Evolutionary conservation across 2,329 filamentous ascomycete genomes (phyloP).

Genomic region (Emmonsia crescens): DNA sequence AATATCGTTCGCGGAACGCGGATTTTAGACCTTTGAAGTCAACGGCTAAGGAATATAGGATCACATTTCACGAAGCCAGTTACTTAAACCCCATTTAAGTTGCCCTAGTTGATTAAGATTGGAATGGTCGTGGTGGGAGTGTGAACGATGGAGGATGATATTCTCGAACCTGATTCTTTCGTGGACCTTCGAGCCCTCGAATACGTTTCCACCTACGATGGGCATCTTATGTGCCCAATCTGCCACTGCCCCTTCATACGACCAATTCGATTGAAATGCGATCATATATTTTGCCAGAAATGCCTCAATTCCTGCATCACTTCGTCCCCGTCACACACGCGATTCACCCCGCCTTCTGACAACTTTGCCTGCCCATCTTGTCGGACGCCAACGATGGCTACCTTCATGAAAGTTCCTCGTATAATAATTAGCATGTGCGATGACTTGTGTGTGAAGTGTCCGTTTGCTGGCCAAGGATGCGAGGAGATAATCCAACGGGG

Average conservation of each 20-base stretch:
- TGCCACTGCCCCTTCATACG: conserved; percentile 52
- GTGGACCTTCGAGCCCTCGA: conserved; percentile 50
- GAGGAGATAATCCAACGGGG: conserved; percentile 42
- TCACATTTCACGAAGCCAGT: too few relatives aligned
- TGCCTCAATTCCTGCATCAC: conserved; percentile 44
- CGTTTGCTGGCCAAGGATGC: conserved; percentile 46
- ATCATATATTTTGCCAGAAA: conserved; percentile 53
- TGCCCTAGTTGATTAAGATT: too few relatives aligned
- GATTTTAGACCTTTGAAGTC: too few relatives aligned
- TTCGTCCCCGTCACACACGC: conserved; percentile 16
- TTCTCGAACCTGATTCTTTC: conserved; percentile 5
- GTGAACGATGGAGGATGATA: not conserved
- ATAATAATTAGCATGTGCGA: conserved; percentile 52
- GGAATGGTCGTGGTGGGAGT: not conserved
- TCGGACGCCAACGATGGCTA: conserved; percentile 34
- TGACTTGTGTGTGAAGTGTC: conserved; percentile 50
- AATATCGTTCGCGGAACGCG: too few relatives aligned
- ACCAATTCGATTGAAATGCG: conserved; percentile 48
- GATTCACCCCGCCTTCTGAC: conserved; percentile 12
- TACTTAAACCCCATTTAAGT: too few relatives aligned
- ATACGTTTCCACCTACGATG: conserved; percentile 45
- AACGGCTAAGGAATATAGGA: too few relatives aligned
- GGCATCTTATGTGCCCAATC: conserved; percentile 53
- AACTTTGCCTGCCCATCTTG: conserved; percentile 47
- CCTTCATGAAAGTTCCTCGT: conserved; percentile 39